Base-by-base conservation (phyloP, 2,329 filamentous ascomycete species). In the Trichoderma koningii region DNA sequence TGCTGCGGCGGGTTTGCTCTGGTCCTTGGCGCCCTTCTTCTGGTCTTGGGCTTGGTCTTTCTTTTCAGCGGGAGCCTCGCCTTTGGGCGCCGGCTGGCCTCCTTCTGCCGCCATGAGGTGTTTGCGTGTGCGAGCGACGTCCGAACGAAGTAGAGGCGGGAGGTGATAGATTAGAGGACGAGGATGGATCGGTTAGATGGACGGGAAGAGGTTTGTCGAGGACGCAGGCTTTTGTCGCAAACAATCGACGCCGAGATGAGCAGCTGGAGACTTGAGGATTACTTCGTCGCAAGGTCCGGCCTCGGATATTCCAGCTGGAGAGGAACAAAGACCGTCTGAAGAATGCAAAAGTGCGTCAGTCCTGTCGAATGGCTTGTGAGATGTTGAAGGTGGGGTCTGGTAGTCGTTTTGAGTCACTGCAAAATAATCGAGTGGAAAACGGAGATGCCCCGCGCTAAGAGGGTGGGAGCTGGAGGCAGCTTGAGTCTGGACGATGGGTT, bases 401-500 rank as follows among this genome's bases (percentile, higher is more conserved):
- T 14, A 2, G 34, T 38, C 34, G 34, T 38, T 66, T 71, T 77
- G 75, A 77, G 74, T 77, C 75, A 77, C 73, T 70, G 66, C 66
- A 71, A 73, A 73, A 70, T 67, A 69, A 70, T 73, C 28, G 28
- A 59, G 53, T 55, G 57, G 59, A 45, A 55, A 60, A 38, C 55
- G 55, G 57, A 63, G 64, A 56, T 75, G 74, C 74, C 75, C 74
- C 74, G 74, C 75, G 73, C 75, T 76, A 76, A 68, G 23, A 17
- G 23, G 7, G 10, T 3, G 7, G 19, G 59, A 52, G 59, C 48
- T 53, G 59, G 19, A 44, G 57, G 19, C 48, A 53, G 53, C 53
- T 42, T 60, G 23, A 5, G 23, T 61, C 41, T 23, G 26, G 5
- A 41, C 15, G 41, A 41, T 51, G 41, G 30, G 15, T 17, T 44